Evolutionary conservation across 2,329 filamentous ascomycete species (phyloP).

Genomic region (Passalora sequoiae): DNA sequence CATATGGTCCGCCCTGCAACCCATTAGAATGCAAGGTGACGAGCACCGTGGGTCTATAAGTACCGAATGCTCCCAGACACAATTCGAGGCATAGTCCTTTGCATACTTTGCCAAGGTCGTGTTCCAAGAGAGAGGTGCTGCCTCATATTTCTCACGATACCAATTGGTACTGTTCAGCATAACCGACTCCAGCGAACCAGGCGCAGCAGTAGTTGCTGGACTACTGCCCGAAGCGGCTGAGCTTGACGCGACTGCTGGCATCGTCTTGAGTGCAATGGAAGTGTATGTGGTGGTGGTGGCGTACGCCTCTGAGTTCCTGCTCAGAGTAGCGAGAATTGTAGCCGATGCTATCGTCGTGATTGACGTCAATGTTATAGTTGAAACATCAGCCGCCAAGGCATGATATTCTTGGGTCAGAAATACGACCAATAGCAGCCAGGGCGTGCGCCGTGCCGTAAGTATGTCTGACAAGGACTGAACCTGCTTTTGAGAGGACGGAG

Average conservation of each 20-base stretch:
- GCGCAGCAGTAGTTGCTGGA: background rate
- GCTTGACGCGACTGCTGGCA: conserved; percentile 2
- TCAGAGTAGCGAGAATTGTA: conserved; percentile 19
- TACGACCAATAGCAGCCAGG: conserved; percentile 8
- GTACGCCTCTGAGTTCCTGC: conserved; percentile 2
- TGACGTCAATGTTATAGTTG: conserved; percentile 19
- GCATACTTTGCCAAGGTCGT: conserved; percentile 27
- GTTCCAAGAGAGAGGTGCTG: conserved; percentile 27
- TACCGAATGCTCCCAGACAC: conserved; percentile 31
- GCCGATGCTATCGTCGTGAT: conserved; percentile 23
- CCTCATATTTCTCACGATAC: conserved; percentile 26
- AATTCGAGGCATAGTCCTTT: conserved; percentile 26
- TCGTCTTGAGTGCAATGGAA: conserved; percentile 4
- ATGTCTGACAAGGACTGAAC: background rate
- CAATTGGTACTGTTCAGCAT: conserved; percentile 33
- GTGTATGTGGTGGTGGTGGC: conserved; percentile 10
- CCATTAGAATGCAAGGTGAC: conserved; percentile 5
- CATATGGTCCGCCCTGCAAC: conserved; percentile 27
- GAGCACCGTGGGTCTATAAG: background rate
- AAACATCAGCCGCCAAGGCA: conserved; percentile 10
- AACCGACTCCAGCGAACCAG: conserved; percentile 10
- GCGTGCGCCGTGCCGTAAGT: background rate
- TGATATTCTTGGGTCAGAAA: conserved; percentile 1
- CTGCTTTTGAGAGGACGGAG: background rate
- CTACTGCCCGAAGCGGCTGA: background rate